Percentiles rank a stretch among this genome's conserved stretches.
Conservation (phyloP, 305 asterid genomes). For the Solanum hybrid region DNA sequence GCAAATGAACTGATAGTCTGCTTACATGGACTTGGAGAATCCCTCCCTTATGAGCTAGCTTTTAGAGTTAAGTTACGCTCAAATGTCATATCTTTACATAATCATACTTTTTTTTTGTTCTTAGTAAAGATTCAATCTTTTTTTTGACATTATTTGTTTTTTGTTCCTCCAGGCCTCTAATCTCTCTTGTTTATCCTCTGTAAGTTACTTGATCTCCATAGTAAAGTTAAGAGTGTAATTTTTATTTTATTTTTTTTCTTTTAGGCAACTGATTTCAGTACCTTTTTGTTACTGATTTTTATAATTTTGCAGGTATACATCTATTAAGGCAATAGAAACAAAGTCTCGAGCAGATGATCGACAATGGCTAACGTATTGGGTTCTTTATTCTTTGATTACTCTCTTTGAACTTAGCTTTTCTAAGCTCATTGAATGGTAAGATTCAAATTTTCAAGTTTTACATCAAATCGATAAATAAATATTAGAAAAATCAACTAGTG, state of each 20-base stretch:
- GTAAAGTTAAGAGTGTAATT: neutral
- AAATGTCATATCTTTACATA: no score
- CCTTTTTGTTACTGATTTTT: neutral
- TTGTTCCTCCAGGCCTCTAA: conserved; percentile 55
- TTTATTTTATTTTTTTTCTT: neutral
- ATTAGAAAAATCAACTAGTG: neutral
- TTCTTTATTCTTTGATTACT: conserved; percentile 69
- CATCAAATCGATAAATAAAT: neutral
- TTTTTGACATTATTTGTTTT: neutral
- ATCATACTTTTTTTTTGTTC: neutral
- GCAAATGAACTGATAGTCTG: fast-evolving
- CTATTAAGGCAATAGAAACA: conserved; percentile 73
- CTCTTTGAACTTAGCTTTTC: conserved; percentile 77
- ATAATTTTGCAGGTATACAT: conserved; percentile 43
- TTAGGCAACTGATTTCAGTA: neutral
- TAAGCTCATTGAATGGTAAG: conserved; percentile 62
- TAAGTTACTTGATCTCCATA: conserved; percentile 22
- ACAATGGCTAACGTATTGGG: conserved; percentile 96
- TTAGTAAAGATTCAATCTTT: neutral
- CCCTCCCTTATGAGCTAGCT: neutral
- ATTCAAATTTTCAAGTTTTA: neutral
- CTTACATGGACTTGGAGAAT: fast-evolving
- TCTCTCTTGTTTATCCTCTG: conserved; percentile 84
- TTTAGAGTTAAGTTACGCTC: neutral
- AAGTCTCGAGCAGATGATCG: conserved; percentile 58